Base-by-base conservation (phyloP, 257 asterid species). In the Nicotiana otophora region DNA sequence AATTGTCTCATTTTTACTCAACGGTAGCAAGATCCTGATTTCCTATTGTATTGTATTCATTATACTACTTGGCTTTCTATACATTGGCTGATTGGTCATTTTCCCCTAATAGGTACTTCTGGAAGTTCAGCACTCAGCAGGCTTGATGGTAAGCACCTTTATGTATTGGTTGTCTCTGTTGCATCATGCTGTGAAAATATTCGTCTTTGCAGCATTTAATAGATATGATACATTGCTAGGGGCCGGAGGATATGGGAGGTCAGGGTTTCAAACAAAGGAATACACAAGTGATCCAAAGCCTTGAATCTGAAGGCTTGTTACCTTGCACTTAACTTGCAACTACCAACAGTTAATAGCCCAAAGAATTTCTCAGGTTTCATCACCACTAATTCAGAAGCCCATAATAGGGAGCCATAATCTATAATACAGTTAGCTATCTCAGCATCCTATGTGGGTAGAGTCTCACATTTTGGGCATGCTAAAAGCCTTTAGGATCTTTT, bases 121-220 rank as follows among this genome's bases (percentile, higher is more conserved):
- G 80, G 80, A 75, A 75, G 17, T 75, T 75, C 64, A 48, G 80
- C 17, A 75, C 42, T 75, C 80, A 26, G 80, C 80, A 75, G 80
- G 80, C 63, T 75, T 75, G 46, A 75, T 3, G 80, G 80, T 75
- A 75, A 51, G 17, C 28, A 51, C 63, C 80, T 23, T 51, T 28
- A 51, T 51, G 63, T 8, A 14, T 51, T 26, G 80, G 63, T 51
- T 3, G 5, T 51, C 20, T 75, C 42, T 11, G 17, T 28, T 4
- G 80, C 17, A 23, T 51, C 63, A 26, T 4, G 26, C 42, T 46
- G 4, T 28, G 5, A 26, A 75, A 15, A 51, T 75, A 3, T 61
- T 0, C 7, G 10, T 51, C 46, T 8, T 74, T 75, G 63, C 5
- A 1, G 63, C 1, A 75, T 75, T 51, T 16, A 51, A 28, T 8